Evolutionary conservation across 768 basidiomycete genomes (phyloP).

Genomic region (Podaxis pistillaris): DNA sequence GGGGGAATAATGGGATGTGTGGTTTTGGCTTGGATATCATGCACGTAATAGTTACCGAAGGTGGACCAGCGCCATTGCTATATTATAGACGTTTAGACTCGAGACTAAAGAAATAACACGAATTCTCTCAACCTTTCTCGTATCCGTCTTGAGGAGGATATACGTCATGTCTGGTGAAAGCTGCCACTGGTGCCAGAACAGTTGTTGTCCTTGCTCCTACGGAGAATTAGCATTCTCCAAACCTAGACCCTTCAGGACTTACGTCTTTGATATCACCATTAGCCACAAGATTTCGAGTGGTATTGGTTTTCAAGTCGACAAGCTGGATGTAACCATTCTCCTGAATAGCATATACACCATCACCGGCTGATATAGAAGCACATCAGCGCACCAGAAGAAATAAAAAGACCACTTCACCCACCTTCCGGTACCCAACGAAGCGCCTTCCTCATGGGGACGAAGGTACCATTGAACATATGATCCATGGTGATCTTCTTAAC

Average conservation of each 20-base stretch:
- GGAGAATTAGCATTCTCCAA: background rate
- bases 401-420: constrained; percentile 29
- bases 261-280: constrained; percentile 65
- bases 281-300: constrained; percentile 58
- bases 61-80: constrained; percentile 95
- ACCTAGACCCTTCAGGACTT: constrained; percentile 19
- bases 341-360: constrained; percentile 82
- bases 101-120: background rate
- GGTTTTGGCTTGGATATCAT: constrained; percentile 63
- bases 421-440: constrained; percentile 94
- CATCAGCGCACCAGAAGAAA: background rate
- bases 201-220: constrained; percentile 53
- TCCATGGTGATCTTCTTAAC: constrained; percentile 77
- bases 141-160: constrained; percentile 76
- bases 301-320: constrained; percentile 77
- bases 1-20: constrained; percentile 75
- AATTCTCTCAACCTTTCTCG: constrained; percentile 55
- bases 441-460: constrained; percentile 40
- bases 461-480: constrained; percentile 92
- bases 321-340: constrained; percentile 69
- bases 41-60: constrained; percentile 92
- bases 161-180: constrained; percentile 91
- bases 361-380: constrained; percentile 63
- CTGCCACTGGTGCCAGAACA: constrained; percentile 65
- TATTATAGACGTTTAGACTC: background rate